Base-by-base conservation (phyloP, 805 yeast species). In the Ogataea trehaloabstinens region DNA sequence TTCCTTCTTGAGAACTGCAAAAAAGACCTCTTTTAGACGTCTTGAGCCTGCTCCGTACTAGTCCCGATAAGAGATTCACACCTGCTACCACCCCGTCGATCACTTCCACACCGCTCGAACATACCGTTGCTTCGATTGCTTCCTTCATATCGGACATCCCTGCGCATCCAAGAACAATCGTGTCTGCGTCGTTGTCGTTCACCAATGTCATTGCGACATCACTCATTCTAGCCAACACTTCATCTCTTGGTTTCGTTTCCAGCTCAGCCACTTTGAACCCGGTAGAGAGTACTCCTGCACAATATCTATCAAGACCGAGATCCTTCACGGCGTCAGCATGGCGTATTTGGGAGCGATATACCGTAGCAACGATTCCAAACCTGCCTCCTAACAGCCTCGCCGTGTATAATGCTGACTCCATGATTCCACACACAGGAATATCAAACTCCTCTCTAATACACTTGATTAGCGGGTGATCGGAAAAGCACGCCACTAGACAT, bases 71-170 rank as follows among this genome's bases (percentile, higher is more conserved):
- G 5, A 61, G 22, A 5, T 61, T 63, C 8, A 62, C 61, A 12
- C 49, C 51, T 3, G 48, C 42, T 28, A 38, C 38, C 12, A 49
- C 53, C 10, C 53, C 53, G 19, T 96, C 96, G 52, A 85, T 74
- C 19, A 87, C 68, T 60, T 87, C 95, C 40, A 89, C 76, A 61
- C 90, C 97, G 20, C 88, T 78, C 63, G 87, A 95, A n/a, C n/a
- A n/a, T 95, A 91, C 90, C 28, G 82, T 88, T 5, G 89, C 96
- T 64, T 90, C 95, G 44, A 90, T 79, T 2, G 91, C 91, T 38
- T 80, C 95, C 36, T 96, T 96, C 52, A 90, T 85, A 56, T 90
- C 97, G 37, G 90, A 82, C 52, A 90, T 66, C 46, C 98, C 76
- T 19, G 88, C 98, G 58, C 91, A 49, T 16, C 53, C 53, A 5